phyloP scores from a whole-genome alignment of 371 early-diverging fungal species.

The Funneliformis caledonium region DNA sequence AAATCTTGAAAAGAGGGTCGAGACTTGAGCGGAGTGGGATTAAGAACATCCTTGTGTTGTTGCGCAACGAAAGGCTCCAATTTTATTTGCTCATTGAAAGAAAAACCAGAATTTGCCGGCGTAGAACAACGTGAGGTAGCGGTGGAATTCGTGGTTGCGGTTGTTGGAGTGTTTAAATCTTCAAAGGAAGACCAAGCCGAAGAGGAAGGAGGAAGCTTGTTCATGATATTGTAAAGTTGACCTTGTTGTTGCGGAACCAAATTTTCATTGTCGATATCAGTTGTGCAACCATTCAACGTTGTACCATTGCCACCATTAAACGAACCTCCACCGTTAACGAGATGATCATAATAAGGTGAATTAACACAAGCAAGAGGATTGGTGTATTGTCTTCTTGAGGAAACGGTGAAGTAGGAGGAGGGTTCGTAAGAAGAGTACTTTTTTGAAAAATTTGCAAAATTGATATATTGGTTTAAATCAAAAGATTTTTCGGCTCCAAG shows the following conservation, averaged over 20 bases:
- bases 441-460: not conserved
- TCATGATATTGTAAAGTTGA: not conserved
- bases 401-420: too few species aligned
- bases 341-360: constrained; percentile 31
- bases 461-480: not conserved
- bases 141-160: constrained; percentile 13
- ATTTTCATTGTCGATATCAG: not conserved
- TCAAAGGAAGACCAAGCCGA: constrained; percentile 22
- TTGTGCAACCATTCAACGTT: not conserved
- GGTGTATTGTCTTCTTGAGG: not conserved
- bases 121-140: constrained; percentile 27
- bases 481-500: not conserved
- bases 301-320: not conserved
- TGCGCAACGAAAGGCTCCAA: not conserved
- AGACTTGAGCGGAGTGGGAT: not conserved
- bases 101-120: not conserved
- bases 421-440: not conserved
- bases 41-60: not conserved
- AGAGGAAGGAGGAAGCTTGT: not conserved
- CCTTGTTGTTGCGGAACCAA: not conserved
- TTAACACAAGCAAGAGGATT: not conserved
- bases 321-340: constrained; percentile 28
- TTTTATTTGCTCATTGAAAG: not conserved
- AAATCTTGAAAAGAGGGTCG: not conserved
- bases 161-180: constrained; percentile 28